phyloP scores from a whole-genome alignment of 2,329 filamentous ascomycete genomes.

The Fusarium caatingaense region DNA sequence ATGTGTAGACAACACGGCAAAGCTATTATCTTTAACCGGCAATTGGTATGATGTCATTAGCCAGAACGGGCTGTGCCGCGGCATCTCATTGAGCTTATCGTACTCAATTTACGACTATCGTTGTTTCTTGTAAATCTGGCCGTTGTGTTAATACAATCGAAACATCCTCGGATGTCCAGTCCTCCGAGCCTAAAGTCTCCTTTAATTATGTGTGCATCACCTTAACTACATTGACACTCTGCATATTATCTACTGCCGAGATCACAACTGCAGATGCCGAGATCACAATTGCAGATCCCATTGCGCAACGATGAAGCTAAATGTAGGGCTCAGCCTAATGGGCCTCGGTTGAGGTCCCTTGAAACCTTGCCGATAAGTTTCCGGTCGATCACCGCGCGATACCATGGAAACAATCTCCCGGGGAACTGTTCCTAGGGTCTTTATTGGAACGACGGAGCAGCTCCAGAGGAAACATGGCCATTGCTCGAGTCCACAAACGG shows the following conservation, averaged over 20 bases:
- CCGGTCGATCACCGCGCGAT: not conserved
- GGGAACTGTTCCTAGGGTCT: not conserved
- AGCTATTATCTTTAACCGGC: too few species aligned
- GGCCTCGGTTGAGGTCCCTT: not conserved
- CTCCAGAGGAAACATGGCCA: not conserved
- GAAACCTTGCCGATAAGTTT: not conserved
- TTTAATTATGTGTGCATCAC: not conserved
- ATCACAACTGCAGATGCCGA: too few species aligned
- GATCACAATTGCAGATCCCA: not conserved
- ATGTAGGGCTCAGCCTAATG: not conserved
- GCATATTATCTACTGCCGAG: not conserved
- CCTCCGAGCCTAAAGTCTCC: not conserved
- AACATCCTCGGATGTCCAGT: not conserved
- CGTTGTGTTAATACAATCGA: not conserved
- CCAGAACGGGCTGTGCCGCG: too few species aligned
- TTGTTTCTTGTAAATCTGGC: not conserved
- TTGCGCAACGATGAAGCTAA: not conserved
- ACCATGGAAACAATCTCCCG: not conserved
- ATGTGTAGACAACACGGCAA: too few species aligned
- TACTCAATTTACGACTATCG: rapidly evolving
- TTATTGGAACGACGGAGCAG: not conserved
- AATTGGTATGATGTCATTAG: too few species aligned
- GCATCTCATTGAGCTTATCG: not conserved
- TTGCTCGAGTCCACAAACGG: not conserved
- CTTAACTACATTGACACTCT: not conserved